These are phyloP conservation scores for Ramaria rubella DNA, from an alignment of 768 basidiomycete genomes.

Conservation along the genomic window DNA sequence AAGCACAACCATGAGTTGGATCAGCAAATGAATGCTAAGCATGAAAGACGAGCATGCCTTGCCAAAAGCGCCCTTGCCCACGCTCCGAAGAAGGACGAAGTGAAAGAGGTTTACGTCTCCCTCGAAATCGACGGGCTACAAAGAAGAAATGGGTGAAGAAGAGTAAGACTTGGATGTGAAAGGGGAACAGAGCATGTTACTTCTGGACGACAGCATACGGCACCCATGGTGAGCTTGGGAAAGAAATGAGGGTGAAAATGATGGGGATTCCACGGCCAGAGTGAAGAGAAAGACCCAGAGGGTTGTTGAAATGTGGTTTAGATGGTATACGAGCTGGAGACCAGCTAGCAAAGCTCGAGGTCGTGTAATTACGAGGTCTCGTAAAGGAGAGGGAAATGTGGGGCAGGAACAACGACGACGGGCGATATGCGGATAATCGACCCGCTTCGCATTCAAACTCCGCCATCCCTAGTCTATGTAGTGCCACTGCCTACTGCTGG, in stretches of 20 bases:
- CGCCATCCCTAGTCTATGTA: no score
- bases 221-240: conserved; percentile 53
- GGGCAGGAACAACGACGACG: background rate
- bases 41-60: conserved; percentile 53
- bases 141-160: conserved; percentile 2
- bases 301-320: background rate
- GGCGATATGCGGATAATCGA: background rate
- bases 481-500: no score
- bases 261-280: background rate
- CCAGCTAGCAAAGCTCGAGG: conserved; percentile 1
- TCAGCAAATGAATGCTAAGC: conserved; percentile 12
- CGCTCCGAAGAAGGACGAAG: conserved; percentile 87
- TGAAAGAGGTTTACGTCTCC: conserved; percentile 96
- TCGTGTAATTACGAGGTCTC: background rate
- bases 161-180: background rate
- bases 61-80: conserved; percentile 98
- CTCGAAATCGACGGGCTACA: conserved; percentile 89
- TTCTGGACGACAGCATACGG: conserved; percentile 77
- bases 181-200: conserved; percentile 32
- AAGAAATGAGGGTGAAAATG: background rate
- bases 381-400: background rate
- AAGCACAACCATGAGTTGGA: conserved; percentile 16
- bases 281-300: no score
- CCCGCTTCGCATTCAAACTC: background rate
- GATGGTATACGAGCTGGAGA: background rate